A percentile compares a stretch with the other conserved stretches of the same genome.
These are phyloP conservation scores for Flaveria trinervia DNA, from an alignment of 129 eudicot species.

Conservation along the genomic window DNA sequence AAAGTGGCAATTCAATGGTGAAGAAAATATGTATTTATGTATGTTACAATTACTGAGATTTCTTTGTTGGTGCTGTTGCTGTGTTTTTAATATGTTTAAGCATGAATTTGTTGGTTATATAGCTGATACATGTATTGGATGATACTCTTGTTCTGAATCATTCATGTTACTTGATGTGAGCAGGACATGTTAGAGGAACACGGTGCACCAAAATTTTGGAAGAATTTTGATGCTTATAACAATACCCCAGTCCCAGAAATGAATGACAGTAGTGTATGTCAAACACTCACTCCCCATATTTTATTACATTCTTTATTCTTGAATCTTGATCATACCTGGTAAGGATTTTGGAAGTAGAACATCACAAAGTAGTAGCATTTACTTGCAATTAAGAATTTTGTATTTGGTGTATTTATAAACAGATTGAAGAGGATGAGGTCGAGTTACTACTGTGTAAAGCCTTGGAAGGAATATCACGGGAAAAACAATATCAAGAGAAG, in stretches of 20 bases:
- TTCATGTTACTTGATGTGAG: conserved; percentile 21
- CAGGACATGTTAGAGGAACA: conserved; percentile 71
- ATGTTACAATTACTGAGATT: too few species aligned
- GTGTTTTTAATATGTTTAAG: conserved; percentile 2
- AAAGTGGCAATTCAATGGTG: background rate
- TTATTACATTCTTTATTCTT: conserved; percentile 5
- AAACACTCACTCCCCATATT: conserved; percentile 14
- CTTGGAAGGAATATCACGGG: conserved; percentile 71
- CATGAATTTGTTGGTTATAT: conserved; percentile 3
- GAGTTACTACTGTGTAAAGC: conserved; percentile 66
- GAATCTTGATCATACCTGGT: conserved; percentile 1
- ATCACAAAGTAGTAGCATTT: background rate
- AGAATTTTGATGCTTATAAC: conserved; percentile 60
- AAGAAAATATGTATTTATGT: conserved; percentile 12
- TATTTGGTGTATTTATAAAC: conserved; percentile 30
- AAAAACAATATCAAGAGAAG: conserved; percentile 77
- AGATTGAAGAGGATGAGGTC: conserved; percentile 62
- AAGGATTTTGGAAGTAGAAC: background rate
- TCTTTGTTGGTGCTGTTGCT: background rate
- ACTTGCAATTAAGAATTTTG: conserved; percentile 14
- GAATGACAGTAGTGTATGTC: conserved; percentile 46
- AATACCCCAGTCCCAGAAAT: conserved; percentile 41
- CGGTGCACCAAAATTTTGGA: conserved; percentile 73
- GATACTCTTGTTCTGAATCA: conserved; percentile 4
- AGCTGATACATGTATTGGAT: background rate